These are phyloP conservation scores for Paramecium primaurelia DNA, from an alignment of 73 alveolate species.

Conservation along the genomic window DNA sequence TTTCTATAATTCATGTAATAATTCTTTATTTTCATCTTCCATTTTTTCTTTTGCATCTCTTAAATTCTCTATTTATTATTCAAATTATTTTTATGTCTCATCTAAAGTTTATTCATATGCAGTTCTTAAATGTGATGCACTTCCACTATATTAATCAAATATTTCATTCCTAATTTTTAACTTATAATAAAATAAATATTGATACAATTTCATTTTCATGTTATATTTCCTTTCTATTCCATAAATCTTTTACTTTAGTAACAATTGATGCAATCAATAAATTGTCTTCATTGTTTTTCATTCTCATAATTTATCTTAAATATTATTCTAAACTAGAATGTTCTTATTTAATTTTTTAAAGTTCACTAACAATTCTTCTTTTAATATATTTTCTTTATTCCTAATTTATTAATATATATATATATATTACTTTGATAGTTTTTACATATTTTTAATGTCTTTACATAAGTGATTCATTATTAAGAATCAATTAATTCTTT, in stretches of 20 bases:
- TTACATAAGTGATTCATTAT: background rate
- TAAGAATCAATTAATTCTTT: background rate
- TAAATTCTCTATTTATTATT: constrained; percentile 15
- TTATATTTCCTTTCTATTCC: constrained; percentile 37
- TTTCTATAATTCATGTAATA: constrained; percentile 37
- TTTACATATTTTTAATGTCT: constrained; percentile 21
- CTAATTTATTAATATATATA: background rate
- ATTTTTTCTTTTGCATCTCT: constrained; percentile 32
- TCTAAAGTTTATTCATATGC: constrained; percentile 43
- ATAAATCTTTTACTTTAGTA: constrained; percentile 29
- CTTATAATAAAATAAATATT: background rate
- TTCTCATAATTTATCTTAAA: constrained; percentile 15
- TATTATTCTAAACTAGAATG: background rate
- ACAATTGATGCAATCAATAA: constrained; percentile 7
- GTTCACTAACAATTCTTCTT: constrained; percentile 26
- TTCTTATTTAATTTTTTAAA: constrained; percentile 11
- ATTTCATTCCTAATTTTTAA: constrained; percentile 32
- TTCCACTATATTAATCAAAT: constrained; percentile 52
- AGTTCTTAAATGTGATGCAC: constrained; percentile 34
- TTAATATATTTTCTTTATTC: constrained; percentile 40
- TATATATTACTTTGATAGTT: background rate
- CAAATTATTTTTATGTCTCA: constrained; percentile 47
- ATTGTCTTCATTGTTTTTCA: constrained; percentile 36
- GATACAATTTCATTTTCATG: constrained; percentile 44
- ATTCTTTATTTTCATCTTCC: constrained; percentile 42